Percentiles rank a stretch among this genome's conserved stretches.
Conservation (phyloP, 495 filamentous ascomycete genomes). For the Tuber indicum region DNA sequence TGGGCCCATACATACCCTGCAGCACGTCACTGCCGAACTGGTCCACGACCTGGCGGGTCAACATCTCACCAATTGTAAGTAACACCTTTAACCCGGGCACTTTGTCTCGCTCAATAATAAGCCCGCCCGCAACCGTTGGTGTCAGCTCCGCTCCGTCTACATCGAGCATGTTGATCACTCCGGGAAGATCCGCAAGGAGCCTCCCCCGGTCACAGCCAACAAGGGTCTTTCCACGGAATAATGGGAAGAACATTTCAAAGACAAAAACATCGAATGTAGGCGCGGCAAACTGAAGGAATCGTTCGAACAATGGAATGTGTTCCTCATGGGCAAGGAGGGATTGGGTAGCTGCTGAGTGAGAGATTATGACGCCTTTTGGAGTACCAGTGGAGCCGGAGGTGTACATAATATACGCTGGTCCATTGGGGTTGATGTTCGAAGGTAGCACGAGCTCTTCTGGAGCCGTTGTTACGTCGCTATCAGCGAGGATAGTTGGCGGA, state of each 20-base stretch:
- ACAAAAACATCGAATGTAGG: conserved; percentile 85
- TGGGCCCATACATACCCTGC: conserved; percentile 83
- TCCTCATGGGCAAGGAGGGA: conserved; percentile 68
- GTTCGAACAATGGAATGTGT: conserved; percentile 62
- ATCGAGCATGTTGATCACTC: conserved; percentile 55
- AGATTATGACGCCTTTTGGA: conserved; percentile 76
- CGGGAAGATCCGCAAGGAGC: conserved; percentile 65
- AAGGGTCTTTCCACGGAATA: conserved; percentile 63
- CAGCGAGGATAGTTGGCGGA: conserved; percentile 43
- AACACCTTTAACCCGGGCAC: conserved; percentile 60
- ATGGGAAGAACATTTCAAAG: conserved; percentile 81
- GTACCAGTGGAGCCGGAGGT: conserved; percentile 84
- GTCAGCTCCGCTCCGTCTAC: conserved; percentile 77
- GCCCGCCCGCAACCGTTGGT: conserved; percentile 66
- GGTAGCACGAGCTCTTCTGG: conserved; percentile 8
- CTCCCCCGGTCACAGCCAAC: conserved; percentile 57
- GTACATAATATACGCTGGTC: conserved; percentile 83
- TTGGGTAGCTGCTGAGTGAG: conserved; percentile 69
- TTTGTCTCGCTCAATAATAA: conserved; percentile 55
- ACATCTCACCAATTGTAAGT: conserved; percentile 82
- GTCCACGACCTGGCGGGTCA: conserved; percentile 61
- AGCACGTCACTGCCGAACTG: conserved; percentile 67
- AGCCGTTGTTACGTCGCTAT: conserved; percentile 21
- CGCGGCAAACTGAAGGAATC: conserved; percentile 81
- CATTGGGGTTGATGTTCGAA: conserved; percentile 22